Base-by-base conservation (phyloP, 768 basidiomycete species). In the Auriscalpium orientale region DNA sequence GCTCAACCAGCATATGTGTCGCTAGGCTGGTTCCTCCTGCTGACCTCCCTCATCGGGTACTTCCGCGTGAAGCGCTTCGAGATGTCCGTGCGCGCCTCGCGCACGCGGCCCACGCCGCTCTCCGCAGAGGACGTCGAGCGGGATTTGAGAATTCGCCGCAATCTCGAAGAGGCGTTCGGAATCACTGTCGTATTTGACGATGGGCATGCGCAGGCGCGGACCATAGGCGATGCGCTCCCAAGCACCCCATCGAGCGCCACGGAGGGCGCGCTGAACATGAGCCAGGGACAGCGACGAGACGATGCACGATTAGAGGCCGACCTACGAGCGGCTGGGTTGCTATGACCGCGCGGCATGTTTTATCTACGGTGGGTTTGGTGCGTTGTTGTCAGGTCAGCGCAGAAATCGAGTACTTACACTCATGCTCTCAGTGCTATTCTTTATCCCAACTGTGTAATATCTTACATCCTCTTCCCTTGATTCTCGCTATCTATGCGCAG, bases 31-130 rank as follows among this genome's bases (percentile, higher is more conserved):
- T 93, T 95, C 77, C 75, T 98, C 21, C 76, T 98, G 35, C 76
- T 97, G 36, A 87, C 91, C 1, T 91, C 90, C 37, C 55, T 89
- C 54, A 81, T 93, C 34, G 84, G 88, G 10, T 97, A 80, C 70
- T 87, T 85, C 81, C 84, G 90, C 58, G 77, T 91, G 49, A 92
- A 92, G 66, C 85, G 85, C 52, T 93, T 89, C 87, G 90, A 92
- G 66, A 68, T 74, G 47, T 84, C 84, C 9, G 78, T 92, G 53
- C 82, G 85, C 33, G 69, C 76, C 65, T 60, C 73, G 35, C 52
- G 48, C 51, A 8, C 44, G 0, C 9, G 18, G 4, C 44, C 35
- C 4, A 4, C 55, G 11, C 7, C 44, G 12, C 16, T 53, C 35
- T 44, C 59, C 2, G 16, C 56, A 1, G 59, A 60, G 13, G 56